Evolutionary conservation across 2,329 filamentous ascomycete species (phyloP), one percentile per base, ranked within the genome.

Genomic region (Alternaria burnsii): DNA sequence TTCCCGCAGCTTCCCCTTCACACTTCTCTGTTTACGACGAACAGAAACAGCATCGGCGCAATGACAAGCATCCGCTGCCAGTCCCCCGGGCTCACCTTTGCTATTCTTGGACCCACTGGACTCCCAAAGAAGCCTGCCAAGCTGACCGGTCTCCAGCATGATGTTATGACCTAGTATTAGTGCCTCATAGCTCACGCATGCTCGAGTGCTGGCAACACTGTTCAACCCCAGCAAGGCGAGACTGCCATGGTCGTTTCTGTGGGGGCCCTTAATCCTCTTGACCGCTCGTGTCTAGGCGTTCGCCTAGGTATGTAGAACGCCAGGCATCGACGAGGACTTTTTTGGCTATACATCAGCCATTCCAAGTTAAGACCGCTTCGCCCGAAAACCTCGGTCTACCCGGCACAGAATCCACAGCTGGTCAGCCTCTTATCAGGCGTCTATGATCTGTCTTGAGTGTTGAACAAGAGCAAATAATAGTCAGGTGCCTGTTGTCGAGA

Each of bases 111-210:
- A 42, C 24, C 26, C 20, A 32, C 18, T n/a, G 58, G 55, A 26
- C 14, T 26, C 52, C 51, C 26, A 40, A 53, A 38, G 11, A 44
- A 42, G n/a, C 36, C 40, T 30, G 18, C 26, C 24, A 46, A 55
- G 32, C 54, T 62, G 55, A 56, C 58, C 51, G 50, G 38, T 51
- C 48, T 44, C 53, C 53, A 62, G 59, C 59, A 42, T 65, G 53
- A 52, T 56, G 60, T 42, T 56, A 58, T 55, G 38, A 28, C 26
- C 32, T 52, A 41, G 50, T 16, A 8, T 30, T 47, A 22, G 50
- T 30, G 48, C 41, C 7, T 28, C 34, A 22, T 50, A 43, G 32
- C 41, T 58, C 48, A 32, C 41, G 14, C 22, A 56, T 40, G 51
- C 32, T 36, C 32, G 1, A 36, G 32, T 36, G 32, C 56, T 50